Percentiles rank a stretch among this genome's conserved stretches.
Evolutionary conservation across 2,329 filamentous ascomycete species (phyloP).

Genomic region (Cryphonectria japonica): DNA sequence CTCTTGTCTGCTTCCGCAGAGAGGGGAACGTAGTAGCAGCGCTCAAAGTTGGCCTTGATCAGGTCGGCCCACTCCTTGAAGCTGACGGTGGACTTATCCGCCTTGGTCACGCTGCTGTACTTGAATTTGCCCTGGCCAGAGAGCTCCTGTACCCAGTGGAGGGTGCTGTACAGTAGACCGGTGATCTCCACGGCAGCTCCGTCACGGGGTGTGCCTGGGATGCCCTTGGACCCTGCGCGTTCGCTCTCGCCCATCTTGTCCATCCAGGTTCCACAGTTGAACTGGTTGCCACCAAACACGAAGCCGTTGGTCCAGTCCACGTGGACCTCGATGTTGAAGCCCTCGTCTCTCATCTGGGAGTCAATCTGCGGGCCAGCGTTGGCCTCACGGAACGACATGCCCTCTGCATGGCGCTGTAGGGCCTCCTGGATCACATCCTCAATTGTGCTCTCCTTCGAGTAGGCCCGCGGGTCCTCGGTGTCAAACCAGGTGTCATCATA

Average conservation of each 20-base stretch:
- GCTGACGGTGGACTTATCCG: constrained; percentile 63
- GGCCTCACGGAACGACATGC: constrained; percentile 90
- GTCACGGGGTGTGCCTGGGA: constrained; percentile 95
- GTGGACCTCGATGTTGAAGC: constrained; percentile 88
- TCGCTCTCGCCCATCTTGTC: constrained; percentile 99
- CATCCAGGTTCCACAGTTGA: constrained; percentile 99
- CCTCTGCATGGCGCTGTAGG: constrained; percentile 86
- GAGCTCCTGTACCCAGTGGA: constrained; percentile 77
- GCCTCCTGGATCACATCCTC: constrained; percentile 92
- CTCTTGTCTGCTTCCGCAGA: constrained; percentile 69
- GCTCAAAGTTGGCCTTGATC: constrained; percentile 86
- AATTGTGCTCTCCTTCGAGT: constrained; percentile 81
- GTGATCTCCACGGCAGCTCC: constrained; percentile 95
- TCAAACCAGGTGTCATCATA: constrained; percentile 97
- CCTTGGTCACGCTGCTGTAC: constrained; percentile 71
- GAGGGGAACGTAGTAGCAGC: constrained; percentile 83
- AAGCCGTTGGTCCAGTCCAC: constrained; percentile 92
- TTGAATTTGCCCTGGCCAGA: constrained; percentile 71
- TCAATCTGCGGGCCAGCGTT: constrained; percentile 90
- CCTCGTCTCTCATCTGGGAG: constrained; percentile 88
- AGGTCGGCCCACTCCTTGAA: constrained; percentile 79
- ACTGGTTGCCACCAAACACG: constrained; percentile 91
- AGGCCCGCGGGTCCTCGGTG: constrained; percentile 78
- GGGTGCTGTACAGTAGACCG: constrained; percentile 86
- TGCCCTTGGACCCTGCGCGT: constrained; percentile 86